phyloP scores from a whole-genome alignment of 2,329 filamentous ascomycete genomes.

The Aureobasidium leucospermi region DNA sequence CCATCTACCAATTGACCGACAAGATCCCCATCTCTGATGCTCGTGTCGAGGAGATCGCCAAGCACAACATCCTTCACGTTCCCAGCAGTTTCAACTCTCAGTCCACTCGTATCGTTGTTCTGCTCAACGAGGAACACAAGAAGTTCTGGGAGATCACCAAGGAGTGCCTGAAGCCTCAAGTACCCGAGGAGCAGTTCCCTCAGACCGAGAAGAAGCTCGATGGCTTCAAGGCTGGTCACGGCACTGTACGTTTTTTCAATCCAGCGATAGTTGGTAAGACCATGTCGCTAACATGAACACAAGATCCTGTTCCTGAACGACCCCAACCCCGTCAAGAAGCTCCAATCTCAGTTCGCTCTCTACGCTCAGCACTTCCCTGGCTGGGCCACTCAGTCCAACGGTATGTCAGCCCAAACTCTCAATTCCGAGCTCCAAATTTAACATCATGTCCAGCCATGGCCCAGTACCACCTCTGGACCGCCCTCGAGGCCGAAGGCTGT shows the following conservation, averaged over 20 bases:
- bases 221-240: conserved; percentile 64
- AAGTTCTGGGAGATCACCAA: conserved; percentile 74
- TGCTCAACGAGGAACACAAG: conserved; percentile 76
- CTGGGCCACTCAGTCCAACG: conserved; percentile 51
- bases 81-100: conserved; percentile 88
- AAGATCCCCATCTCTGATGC: conserved; percentile 44
- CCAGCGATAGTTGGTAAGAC: not conserved
- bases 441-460: conserved; percentile 68
- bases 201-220: conserved; percentile 43
- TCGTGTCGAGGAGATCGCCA: conserved; percentile 56
- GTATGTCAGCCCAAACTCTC: not conserved
- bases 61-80: conserved; percentile 55
- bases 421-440: conserved; percentile 25
- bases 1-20: conserved; percentile 44
- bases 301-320: conserved; percentile 78
- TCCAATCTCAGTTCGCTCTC: conserved; percentile 61
- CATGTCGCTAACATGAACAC: not conserved
- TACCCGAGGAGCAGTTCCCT: conserved; percentile 58
- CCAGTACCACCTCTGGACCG: conserved; percentile 73
- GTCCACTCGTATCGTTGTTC: conserved; percentile 67
- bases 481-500: conserved; percentile 73
- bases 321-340: conserved; percentile 54
- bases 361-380: conserved; percentile 74
- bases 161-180: conserved; percentile 58
- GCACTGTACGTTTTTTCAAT: conserved; percentile 52